Conservation (phyloP, 768 basidiomycete species). For the Termitomyces titanicus region DNA sequence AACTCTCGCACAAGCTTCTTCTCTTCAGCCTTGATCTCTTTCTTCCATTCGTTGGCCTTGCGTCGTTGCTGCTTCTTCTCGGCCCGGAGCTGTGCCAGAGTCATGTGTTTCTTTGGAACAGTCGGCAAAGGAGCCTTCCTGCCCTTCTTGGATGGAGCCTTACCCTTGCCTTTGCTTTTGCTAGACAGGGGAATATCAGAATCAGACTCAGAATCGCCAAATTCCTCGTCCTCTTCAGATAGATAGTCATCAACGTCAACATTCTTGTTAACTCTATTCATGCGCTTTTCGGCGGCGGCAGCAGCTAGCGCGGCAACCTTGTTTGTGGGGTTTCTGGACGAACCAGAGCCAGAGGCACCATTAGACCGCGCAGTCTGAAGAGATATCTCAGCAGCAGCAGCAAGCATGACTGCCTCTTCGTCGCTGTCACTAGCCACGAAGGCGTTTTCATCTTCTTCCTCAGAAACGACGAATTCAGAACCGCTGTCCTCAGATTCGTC, state of each 20-base stretch:
- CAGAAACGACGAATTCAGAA: conserved; percentile 56
- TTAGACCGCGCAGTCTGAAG: conserved; percentile 29
- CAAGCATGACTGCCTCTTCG: conserved; percentile 53
- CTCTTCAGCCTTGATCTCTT: conserved; percentile 43
- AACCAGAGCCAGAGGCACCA: conserved; percentile 35
- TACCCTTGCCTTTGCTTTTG: conserved; percentile 34
- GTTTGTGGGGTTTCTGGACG: conserved; percentile 31
- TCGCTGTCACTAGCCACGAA: conserved; percentile 23
- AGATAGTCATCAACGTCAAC: conserved; percentile 30
- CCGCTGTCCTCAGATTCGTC: conserved; percentile 55
- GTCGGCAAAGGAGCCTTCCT: conserved; percentile 13
- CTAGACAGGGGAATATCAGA: conserved; percentile 23
- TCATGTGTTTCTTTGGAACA: conserved; percentile 26
- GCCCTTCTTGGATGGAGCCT: conserved; percentile 26
- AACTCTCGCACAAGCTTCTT: conserved; percentile 47
- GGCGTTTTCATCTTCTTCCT: conserved; percentile 34
- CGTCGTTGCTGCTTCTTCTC: conserved; percentile 23
- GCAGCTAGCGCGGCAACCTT: conserved; percentile 41
- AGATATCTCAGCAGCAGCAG: conserved; percentile 55
- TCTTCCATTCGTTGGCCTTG: conserved; percentile 19
- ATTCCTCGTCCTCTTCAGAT: conserved; percentile 20
- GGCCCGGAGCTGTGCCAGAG: conserved; percentile 28
- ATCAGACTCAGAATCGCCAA: conserved; percentile 23
- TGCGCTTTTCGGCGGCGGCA: conserved; percentile 52
- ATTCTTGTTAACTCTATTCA: conserved; percentile 28